Evolutionary conservation across 2,329 filamentous ascomycete genomes (phyloP), one percentile per base, ranked within the genome.

Genomic region (Cordyceps fumosorosea): DNA sequence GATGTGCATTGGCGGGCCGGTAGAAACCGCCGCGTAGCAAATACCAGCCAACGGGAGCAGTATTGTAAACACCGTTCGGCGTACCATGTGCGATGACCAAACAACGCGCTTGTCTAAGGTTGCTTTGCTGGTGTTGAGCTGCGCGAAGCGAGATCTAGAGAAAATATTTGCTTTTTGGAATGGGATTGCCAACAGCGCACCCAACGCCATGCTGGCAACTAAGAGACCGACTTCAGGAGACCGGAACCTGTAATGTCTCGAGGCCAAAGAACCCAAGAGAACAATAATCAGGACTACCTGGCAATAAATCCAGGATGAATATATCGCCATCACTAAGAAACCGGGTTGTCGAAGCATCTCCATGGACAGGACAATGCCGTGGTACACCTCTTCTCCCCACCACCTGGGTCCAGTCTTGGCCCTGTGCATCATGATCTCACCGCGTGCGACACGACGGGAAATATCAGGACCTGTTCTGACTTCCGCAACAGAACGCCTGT

Each of bases 381-480:
- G 89, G 72, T 85, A 85, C 24, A 91, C 81, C 71, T 93, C 89
- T 71, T 93, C 83, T 54, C 85, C 87, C 89, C 88, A 92, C 84
- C 88, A 91, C 67, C 78, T 85, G 0, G 89, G 90, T 0, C 89
- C 89, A 56, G 85, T 87, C 59, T 88, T 84, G 60, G 84, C 81
- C 64, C 90, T 82, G 70, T 92, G 89, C 78, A 93, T 84, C 78
- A 87, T 92, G 67, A 91, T 80, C 71, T 93, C 89, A 2, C 90
- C 89, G 50, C 87, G 81, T 32, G 86, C 87, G 14, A 92, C 77
- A 61, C 86, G 79, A 48, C 80, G 77, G 42, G 81, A 84, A 37
- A 85, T 74, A 66, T 79, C 71, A 67, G 81, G 70, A 65, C 80
- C 81, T 51, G 73, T 78, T 69, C 83, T 78, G 40, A 89, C 84